Percentiles rank a stretch among this genome's conserved stretches.
Conservation (phyloP, 208 protist genomes). For the Leptomonas seymouri region DNA sequence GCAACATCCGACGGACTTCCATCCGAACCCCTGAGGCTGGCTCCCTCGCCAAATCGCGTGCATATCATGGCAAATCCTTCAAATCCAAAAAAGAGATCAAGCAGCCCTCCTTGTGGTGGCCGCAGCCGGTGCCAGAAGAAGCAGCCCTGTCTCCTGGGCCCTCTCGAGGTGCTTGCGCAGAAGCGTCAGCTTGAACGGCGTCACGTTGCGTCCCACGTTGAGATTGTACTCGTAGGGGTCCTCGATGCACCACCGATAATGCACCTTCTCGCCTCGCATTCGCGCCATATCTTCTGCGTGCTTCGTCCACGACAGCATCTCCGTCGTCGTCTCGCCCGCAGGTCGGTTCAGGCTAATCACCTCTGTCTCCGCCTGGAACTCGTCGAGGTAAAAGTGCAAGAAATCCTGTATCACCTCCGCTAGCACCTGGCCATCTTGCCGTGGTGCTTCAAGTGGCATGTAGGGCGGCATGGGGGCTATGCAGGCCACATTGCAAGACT, state of each 20-base stretch:
- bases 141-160: constrained; percentile 63
- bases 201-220: constrained; percentile 87
- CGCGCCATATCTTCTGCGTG: constrained; percentile 75
- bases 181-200: constrained; percentile 84
- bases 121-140: constrained; percentile 14
- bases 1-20: too few species aligned
- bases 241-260: constrained; percentile 92
- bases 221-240: constrained; percentile 91
- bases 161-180: constrained; percentile 71
- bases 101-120: neutral
- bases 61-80: too few species aligned
- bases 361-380: constrained; percentile 66
- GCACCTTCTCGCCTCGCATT: constrained; percentile 73
- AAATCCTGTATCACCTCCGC: constrained; percentile 80
- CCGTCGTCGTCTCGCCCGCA: constrained; percentile 50
- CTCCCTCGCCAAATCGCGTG: too few species aligned
- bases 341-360: constrained; percentile 74
- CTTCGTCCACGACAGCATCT: constrained; percentile 79
- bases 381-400: constrained; percentile 71
- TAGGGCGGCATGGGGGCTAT: constrained; percentile 39
- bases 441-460: constrained; percentile 26
- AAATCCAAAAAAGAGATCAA: neutral
- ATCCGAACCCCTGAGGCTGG: too few species aligned
- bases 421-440: constrained; percentile 38
- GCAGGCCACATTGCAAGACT: constrained; percentile 48